phyloP scores from a whole-genome alignment of 2,329 filamentous ascomycete genomes.

The Arthrobotrys musiformis region DNA sequence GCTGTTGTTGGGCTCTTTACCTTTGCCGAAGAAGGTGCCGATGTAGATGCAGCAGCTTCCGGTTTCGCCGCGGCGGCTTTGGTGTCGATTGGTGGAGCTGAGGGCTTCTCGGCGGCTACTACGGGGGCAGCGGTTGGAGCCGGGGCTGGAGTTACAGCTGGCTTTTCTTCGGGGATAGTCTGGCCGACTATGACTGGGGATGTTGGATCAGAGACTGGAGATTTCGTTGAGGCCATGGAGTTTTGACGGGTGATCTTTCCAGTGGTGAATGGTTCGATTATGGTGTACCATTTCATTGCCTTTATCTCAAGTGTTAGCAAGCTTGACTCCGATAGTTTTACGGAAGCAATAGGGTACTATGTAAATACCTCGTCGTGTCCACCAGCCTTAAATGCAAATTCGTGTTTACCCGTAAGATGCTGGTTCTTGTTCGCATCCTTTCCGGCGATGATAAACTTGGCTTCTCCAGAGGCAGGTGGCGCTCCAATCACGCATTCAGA shows the following conservation, averaged over 20 bases:
- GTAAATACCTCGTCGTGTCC: constrained; percentile 55
- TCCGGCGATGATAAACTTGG: constrained; percentile 94
- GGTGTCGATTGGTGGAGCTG: constrained; percentile 43
- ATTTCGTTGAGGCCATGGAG: constrained; percentile 22
- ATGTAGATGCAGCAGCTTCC: constrained; percentile 6
- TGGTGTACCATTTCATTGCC: constrained; percentile 57
- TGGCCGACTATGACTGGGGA: constrained; percentile 13
- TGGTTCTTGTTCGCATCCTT: constrained; percentile 83
- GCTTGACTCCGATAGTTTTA: background rate
- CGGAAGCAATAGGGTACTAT: background rate
- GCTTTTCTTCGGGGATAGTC: constrained; percentile 42
- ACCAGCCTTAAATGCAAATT: constrained; percentile 59
- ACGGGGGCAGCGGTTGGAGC: too few species aligned
- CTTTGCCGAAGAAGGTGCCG: constrained; percentile 19
- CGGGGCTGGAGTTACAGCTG: constrained; percentile 28
- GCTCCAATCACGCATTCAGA: constrained; percentile 85
- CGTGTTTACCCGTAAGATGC: constrained; percentile 57
- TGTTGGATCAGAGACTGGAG: constrained; percentile 10
- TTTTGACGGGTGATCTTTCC: constrained; percentile 54
- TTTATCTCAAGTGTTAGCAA: constrained; percentile 2
- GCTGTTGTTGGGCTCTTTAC: constrained; percentile 32
- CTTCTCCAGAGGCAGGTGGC: constrained; percentile 68
- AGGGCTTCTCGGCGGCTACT: constrained; percentile 38
- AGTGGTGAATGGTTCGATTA: constrained; percentile 56
- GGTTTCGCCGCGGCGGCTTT: constrained; percentile 14